These are phyloP conservation scores for Yarrowia galli DNA, from an alignment of 1,139 yeast genomes.

Conservation along the genomic window DNA sequence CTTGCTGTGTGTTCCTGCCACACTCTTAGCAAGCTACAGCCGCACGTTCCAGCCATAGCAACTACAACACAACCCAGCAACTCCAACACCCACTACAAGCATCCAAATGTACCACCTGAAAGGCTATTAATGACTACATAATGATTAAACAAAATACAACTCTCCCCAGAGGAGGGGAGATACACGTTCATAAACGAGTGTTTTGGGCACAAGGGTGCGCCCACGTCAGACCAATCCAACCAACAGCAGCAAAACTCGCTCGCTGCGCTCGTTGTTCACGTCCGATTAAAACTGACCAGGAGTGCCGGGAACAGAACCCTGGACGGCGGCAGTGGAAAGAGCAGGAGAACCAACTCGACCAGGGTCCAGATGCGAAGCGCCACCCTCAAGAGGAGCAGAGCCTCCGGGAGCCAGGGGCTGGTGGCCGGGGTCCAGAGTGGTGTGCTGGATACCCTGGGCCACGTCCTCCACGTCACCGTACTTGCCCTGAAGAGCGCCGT, in stretches of 20 bases:
- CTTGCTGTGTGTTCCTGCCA: too few species aligned
- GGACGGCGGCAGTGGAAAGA: slow-evolving; percentile 14
- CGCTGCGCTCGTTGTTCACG: too few species aligned
- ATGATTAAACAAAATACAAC: slow-evolving; percentile 10
- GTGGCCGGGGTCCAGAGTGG: slow-evolving; percentile 14
- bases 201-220: too few species aligned
- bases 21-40: too few species aligned
- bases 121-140: slow-evolving; percentile 25
- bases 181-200: too few species aligned
- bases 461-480: slow-evolving; percentile 17
- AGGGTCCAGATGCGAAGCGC: not conserved
- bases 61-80: not conserved
- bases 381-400: slow-evolving; percentile 13
- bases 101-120: not conserved
- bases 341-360: slow-evolving; percentile 21
- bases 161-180: not conserved
- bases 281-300: slow-evolving; percentile 6
- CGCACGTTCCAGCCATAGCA: too few species aligned
- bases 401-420: slow-evolving; percentile 9
- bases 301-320: slow-evolving; percentile 20
- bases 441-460: slow-evolving; percentile 31
- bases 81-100: not conserved
- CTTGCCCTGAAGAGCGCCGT: slow-evolving; percentile 30
- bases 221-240: too few species aligned
- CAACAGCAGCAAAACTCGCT: too few species aligned